Conservation (phyloP, 176 grass and related monocot species). For the Hsuehochloa calcarea region DNA sequence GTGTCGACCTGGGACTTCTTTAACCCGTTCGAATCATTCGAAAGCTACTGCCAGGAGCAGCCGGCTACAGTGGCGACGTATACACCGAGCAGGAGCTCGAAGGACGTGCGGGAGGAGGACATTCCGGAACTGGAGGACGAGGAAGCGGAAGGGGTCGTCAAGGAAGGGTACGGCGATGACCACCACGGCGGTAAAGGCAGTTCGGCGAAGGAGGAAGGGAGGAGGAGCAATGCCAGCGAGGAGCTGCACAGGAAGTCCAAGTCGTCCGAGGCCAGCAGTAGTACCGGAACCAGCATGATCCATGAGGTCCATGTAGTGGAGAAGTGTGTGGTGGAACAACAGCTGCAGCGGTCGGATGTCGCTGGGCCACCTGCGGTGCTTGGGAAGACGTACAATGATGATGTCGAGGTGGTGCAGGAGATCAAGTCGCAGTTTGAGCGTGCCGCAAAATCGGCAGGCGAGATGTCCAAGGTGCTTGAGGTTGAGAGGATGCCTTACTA, state of each 20-base stretch:
- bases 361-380: constrained; percentile 17
- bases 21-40: constrained; percentile 59
- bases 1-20: constrained; percentile 69
- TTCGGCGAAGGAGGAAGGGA: constrained; percentile 31
- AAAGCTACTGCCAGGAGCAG: constrained; percentile 44
- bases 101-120: constrained; percentile 38
- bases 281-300: not conserved
- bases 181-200: not conserved
- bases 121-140: constrained; percentile 61
- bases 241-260: constrained; percentile 31
- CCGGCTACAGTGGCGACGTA: not conserved
- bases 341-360: not conserved
- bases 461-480: constrained; percentile 63
- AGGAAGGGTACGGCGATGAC: constrained; percentile 21
- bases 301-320: constrained; percentile 52
- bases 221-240: not conserved
- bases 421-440: constrained; percentile 65
- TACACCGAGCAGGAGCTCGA: constrained; percentile 28
- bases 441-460: constrained; percentile 46
- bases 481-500: constrained; percentile 67
- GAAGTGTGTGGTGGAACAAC: constrained; percentile 41
- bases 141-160: constrained; percentile 34
- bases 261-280: constrained; percentile 21
- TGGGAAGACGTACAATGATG: constrained; percentile 34
- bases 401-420: constrained; percentile 49